These are phyloP conservation scores for Geotrichum cucujoidarum DNA, from an alignment of 1,139 yeast genomes.

Conservation along the genomic window DNA sequence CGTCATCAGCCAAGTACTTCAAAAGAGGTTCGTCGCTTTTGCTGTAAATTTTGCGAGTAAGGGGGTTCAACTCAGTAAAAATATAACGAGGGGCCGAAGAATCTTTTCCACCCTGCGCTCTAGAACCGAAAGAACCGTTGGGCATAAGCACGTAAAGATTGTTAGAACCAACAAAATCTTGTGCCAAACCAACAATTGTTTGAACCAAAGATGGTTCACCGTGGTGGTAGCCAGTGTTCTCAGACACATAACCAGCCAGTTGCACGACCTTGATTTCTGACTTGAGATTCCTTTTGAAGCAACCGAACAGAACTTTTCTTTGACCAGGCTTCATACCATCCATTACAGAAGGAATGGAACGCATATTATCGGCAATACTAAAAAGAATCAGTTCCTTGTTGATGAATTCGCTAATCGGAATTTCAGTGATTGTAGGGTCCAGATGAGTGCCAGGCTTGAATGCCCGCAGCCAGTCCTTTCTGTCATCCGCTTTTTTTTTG, in stretches of 20 bases:
- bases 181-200: slow-evolving; percentile 91
- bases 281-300: slow-evolving; percentile 73
- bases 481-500: slow-evolving; percentile 91
- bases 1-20: slow-evolving; percentile 86
- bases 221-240: slow-evolving; percentile 91
- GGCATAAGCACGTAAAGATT: slow-evolving; percentile 82
- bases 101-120: slow-evolving; percentile 97
- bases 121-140: slow-evolving; percentile 93
- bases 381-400: slow-evolving; percentile 91
- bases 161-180: slow-evolving; percentile 89
- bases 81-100: slow-evolving; percentile 98
- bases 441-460: slow-evolving; percentile 88
- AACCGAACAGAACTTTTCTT: slow-evolving; percentile 84
- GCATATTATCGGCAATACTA: slow-evolving; percentile 93
- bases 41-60: slow-evolving; percentile 73
- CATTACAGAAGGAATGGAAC: slow-evolving; percentile 89
- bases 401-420: slow-evolving; percentile 91
- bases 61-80: slow-evolving; percentile 73
- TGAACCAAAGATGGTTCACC: slow-evolving; percentile 86
- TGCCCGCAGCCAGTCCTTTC: slow-evolving; percentile 93
- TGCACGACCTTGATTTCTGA: slow-evolving; percentile 86
- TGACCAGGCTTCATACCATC: slow-evolving; percentile 99
- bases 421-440: slow-evolving; percentile 70
- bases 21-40: slow-evolving; percentile 76
- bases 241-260: slow-evolving; percentile 84